Base-by-base conservation (phyloP, 2,329 filamentous ascomycete species). In the Diaporthe caulivora region DNA sequence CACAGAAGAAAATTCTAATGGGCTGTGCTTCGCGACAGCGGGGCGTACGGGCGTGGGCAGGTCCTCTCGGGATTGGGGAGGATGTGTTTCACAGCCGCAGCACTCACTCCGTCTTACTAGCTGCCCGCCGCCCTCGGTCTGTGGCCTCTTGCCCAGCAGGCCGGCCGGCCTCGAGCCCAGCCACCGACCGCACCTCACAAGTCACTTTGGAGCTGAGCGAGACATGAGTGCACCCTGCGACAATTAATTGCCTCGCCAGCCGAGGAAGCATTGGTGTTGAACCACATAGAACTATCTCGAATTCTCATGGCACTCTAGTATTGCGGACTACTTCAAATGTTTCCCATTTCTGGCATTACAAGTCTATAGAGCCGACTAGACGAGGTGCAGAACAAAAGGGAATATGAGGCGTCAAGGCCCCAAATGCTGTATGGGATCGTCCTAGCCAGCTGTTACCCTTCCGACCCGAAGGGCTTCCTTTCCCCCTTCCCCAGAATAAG, bases 351-450 rank as follows among this genome's bases (percentile, higher is more conserved):
- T 72, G 57, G 44, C 47, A 72, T 74, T 72, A 60, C 55, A 53
- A 70, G 31, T 74, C 70, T 74, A 74, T 72, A 26, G n/a, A 53
- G 49, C 17, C 34, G 55, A 54, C 55, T 47, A 74, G 64, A 64
- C 70, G 42, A 42, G 37, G 67, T 65, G 53, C 49, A 72, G 55
- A 54, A 65, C 42, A 65, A 51, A 51, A 58, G 24, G 37, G 53
- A n/a, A n/a, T 31, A 21, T 29, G 57, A 44, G 31, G 47, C 47
- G 15, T 11, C 31, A 29, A 21, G 49, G 44, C 69, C 71, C 55
- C 53, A 57, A 57, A 40, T 72, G 70, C 62, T 68, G 69, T 68
- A 37, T 60, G 15, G 51, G 49, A 42, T 17, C 53, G 44, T 47
- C 68, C 31, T 10, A 29, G 55, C 29, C 62, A 53, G 15, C 31